Evolutionary conservation across 441 rosid species (phyloP).

Genomic region (Lepidium campestre): DNA sequence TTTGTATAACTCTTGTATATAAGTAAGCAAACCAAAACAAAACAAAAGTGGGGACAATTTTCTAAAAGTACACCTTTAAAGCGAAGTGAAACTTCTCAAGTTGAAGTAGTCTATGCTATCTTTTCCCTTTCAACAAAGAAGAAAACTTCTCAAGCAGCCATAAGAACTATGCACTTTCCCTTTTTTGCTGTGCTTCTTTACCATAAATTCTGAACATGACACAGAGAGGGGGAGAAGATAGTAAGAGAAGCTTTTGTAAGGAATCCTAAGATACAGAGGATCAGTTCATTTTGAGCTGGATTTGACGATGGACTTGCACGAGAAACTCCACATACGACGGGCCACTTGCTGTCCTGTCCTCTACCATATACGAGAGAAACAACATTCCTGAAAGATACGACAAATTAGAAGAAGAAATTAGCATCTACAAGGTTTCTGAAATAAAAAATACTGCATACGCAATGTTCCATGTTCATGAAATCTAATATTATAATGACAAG

Average conservation of each 20-base stretch:
- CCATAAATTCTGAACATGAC: not conserved
- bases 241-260: slow-evolving; percentile 1
- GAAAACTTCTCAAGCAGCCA: slow-evolving; percentile 8
- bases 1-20: not conserved
- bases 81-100: slow-evolving; percentile 9
- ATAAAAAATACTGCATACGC: not conserved
- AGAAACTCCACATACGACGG: slow-evolving; percentile 81
- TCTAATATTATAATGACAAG: not conserved
- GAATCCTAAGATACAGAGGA: slow-evolving; percentile 1
- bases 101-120: slow-evolving; percentile 1
- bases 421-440: not conserved
- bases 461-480: not conserved
- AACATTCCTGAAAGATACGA: slow-evolving; percentile 40
- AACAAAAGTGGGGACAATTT: not conserved
- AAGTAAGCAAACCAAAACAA: no score
- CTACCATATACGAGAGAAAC: slow-evolving; percentile 64
- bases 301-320: slow-evolving; percentile 75
- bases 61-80: slow-evolving; percentile 4
- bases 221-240: not conserved
- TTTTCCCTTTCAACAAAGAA: not conserved
- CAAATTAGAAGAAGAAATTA: not conserved
- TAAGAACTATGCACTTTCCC: not conserved
- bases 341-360: slow-evolving; percentile 57
- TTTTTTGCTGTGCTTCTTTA: not conserved
- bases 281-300: slow-evolving; percentile 62